A percentile compares a stretch with the other conserved stretches of the same genome.
phyloP scores from a whole-genome alignment of 306 rosid species.

The cucumber (Cucumis sativus) region DNA sequence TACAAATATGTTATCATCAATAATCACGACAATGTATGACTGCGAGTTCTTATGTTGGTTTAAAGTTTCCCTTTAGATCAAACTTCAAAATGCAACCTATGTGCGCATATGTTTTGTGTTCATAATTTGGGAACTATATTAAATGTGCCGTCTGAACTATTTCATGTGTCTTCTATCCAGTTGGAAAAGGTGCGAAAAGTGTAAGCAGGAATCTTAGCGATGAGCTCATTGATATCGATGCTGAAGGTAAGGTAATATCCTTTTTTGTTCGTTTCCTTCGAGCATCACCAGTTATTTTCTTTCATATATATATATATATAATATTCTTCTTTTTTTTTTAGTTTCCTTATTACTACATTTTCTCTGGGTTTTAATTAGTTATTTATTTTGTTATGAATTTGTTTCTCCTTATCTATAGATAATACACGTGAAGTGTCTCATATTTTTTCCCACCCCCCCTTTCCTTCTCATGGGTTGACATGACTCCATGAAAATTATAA shows the following conservation, averaged over 20 bases:
- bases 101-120: background rate
- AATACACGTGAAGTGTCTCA: background rate
- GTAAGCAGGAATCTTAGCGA: background rate
- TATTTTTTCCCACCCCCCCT: background rate
- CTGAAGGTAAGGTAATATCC: conserved; percentile 1
- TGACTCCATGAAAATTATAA: background rate
- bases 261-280: background rate
- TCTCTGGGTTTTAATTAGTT: background rate
- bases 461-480: background rate
- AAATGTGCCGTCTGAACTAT: background rate
- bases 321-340: background rate
- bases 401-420: background rate
- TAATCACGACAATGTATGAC: background rate
- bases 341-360: background rate
- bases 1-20: background rate
- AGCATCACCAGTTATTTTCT: background rate
- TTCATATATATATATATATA: background rate
- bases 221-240: background rate
- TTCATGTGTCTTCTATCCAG: background rate
- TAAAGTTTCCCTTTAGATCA: background rate
- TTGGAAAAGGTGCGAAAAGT: background rate
- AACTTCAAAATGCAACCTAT: background rate
- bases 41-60: background rate
- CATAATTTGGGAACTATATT: background rate
- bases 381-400: background rate